Evolutionary conservation across 495 filamentous ascomycete genomes (phyloP).

Genomic region (Aspergillus funiculosus): DNA sequence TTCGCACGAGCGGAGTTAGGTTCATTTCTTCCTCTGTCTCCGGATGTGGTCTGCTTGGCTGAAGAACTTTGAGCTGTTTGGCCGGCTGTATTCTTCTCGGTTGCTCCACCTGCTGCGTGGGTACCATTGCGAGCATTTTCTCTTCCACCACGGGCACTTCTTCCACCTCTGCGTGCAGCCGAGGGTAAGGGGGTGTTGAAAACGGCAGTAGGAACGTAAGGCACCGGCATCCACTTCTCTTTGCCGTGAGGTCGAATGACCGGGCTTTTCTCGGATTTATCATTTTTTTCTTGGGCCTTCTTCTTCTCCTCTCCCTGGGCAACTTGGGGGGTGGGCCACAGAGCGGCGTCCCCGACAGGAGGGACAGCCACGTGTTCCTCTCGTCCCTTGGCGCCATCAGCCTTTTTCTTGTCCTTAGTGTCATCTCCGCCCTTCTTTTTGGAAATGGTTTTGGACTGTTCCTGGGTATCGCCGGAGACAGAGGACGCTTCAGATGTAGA

Average conservation of each 20-base stretch:
- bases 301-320: constrained; percentile 70
- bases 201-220: constrained; percentile 69
- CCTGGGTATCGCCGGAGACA: constrained; percentile 32
- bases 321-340: constrained; percentile 87
- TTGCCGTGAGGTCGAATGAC: constrained; percentile 53
- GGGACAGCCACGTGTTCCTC: constrained; percentile 46
- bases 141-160: constrained; percentile 47
- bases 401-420: constrained; percentile 38
- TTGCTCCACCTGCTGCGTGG: constrained; percentile 32
- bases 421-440: constrained; percentile 43
- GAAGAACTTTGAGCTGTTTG: constrained; percentile 25
- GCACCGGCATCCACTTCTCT: constrained; percentile 66
- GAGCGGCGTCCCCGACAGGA: constrained; percentile 63
- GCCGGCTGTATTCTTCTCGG: constrained; percentile 38
- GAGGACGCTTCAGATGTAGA: constrained; percentile 28
- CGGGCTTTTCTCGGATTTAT: constrained; percentile 58
- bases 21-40: constrained; percentile 40
- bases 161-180: constrained; percentile 56
- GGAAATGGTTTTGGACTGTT: constrained; percentile 40
- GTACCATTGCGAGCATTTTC: constrained; percentile 51
- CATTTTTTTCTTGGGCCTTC: constrained; percentile 55
- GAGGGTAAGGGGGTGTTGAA: constrained; percentile 74
- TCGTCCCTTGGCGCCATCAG: constrained; percentile 34
- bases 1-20: constrained; percentile 33
- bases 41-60: constrained; percentile 31